phyloP scores from a whole-genome alignment of 1,284 basidiomycete species.

The Sporisorium iseilematis-ciliati region DNA sequence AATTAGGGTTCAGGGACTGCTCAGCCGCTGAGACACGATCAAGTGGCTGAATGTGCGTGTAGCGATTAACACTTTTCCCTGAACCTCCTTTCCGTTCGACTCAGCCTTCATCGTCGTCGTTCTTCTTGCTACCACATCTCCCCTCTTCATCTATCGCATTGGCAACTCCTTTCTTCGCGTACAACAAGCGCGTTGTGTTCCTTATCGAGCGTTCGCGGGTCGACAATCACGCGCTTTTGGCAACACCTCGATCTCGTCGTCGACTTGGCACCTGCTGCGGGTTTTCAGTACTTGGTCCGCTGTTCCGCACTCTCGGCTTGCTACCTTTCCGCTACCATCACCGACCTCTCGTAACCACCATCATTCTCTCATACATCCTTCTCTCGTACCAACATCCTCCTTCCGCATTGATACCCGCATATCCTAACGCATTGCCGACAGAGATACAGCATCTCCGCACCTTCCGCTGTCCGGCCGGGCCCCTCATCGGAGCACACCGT shows the following conservation, averaged over 20 bases:
- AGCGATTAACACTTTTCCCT: not conserved
- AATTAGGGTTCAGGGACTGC: too few species aligned
- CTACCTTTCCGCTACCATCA: slow-evolving; percentile 5
- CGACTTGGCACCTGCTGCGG: not conserved
- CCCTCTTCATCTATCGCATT: too few species aligned
- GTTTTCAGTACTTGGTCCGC: not conserved
- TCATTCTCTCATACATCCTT: not conserved
- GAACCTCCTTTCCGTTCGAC: not conserved
- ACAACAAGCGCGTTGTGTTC: not conserved
- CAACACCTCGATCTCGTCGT: not conserved
- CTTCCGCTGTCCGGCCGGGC: not conserved
- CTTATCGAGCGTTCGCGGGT: not conserved
- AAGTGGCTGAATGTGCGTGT: not conserved
- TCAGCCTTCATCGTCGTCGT: slow-evolving; percentile 3
- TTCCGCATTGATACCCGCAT: not conserved
- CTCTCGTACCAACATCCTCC: not conserved
- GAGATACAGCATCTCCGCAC: not conserved
- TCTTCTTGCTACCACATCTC: too few species aligned
- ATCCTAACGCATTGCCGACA: not conserved
- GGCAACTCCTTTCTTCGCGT: too few species aligned
- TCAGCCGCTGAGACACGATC: not conserved
- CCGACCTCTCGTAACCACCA: not conserved
- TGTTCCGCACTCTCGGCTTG: not conserved
- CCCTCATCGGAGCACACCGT: not conserved
- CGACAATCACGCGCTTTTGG: too few species aligned